These are phyloP conservation scores for Lachnellula willkommii DNA, from an alignment of 2,329 filamentous ascomycete species.

Conservation along the genomic window DNA sequence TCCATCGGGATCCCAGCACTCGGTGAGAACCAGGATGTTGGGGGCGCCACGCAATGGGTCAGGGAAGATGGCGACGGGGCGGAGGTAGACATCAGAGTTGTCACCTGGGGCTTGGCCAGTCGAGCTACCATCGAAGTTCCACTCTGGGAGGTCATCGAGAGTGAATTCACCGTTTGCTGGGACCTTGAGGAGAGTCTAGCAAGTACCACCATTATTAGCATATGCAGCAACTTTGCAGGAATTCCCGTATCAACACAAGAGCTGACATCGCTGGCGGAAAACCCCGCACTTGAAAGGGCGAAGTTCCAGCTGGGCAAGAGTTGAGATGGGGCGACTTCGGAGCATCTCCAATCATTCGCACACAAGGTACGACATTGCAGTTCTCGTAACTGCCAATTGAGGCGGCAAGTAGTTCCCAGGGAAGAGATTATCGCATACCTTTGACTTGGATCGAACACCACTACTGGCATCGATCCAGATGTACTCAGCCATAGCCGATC, in stretches of 20 bases:
- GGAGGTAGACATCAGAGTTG: slow-evolving; percentile 97
- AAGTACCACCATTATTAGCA: slow-evolving; percentile 22
- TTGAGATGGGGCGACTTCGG: too few species aligned
- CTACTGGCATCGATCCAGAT: slow-evolving; percentile 88
- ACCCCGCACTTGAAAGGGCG: background rate
- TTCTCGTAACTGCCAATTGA: background rate
- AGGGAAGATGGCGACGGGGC: slow-evolving; percentile 81
- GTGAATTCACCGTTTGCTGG: slow-evolving; percentile 37
- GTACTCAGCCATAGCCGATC: slow-evolving; percentile 87
- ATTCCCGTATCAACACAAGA: background rate
- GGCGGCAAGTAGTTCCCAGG: background rate
- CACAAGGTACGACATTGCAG: background rate
- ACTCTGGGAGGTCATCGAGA: slow-evolving; percentile 65
- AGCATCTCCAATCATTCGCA: background rate
- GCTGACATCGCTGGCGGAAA: background rate
- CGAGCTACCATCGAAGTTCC: slow-evolving; percentile 85
- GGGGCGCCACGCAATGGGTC: slow-evolving; percentile 85
- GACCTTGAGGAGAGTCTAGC: slow-evolving; percentile 58
- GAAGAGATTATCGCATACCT: slow-evolving; percentile 56
- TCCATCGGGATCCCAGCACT: slow-evolving; percentile 92
- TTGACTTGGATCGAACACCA: slow-evolving; percentile 88
- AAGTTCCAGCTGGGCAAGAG: background rate
- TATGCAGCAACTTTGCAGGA: background rate
- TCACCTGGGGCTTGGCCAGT: slow-evolving; percentile 88
- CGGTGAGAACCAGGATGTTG: slow-evolving; percentile 90